A percentile compares a stretch with the other conserved stretches of the same genome.
Conservation (phyloP, 2,329 filamentous ascomycete species). For the Exserohilum turcica region DNA sequence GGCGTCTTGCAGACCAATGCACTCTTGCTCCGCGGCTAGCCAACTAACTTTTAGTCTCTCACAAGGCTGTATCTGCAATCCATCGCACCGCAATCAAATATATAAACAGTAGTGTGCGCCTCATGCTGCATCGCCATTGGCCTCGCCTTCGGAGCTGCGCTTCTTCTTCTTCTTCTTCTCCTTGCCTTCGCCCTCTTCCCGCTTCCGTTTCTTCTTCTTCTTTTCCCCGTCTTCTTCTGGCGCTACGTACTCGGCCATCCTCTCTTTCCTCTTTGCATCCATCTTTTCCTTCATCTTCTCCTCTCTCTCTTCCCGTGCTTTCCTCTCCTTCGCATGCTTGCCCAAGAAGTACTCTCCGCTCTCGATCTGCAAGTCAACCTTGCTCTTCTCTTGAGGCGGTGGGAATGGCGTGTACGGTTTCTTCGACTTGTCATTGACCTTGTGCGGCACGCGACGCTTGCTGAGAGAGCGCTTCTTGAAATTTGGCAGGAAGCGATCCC, state of each 20-base stretch:
- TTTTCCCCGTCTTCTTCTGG: constrained; percentile 73
- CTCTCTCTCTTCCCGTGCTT: constrained; percentile 75
- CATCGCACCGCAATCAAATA: not conserved
- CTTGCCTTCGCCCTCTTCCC: constrained; percentile 58
- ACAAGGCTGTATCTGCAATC: not conserved
- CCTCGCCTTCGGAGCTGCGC: constrained; percentile 32
- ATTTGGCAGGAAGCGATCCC: constrained; percentile 94
- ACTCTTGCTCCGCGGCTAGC: not conserved
- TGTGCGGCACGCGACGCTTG: constrained; percentile 80
- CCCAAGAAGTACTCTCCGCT: constrained; percentile 94
- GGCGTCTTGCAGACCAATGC: constrained; percentile 1
- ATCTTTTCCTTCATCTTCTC: constrained; percentile 87
- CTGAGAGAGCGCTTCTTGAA: constrained; percentile 93
- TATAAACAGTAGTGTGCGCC: not conserved
- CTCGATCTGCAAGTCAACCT: constrained; percentile 97
- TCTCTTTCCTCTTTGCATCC: constrained; percentile 83
- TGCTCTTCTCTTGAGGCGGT: constrained; percentile 96
- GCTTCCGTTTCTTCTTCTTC: constrained; percentile 53
- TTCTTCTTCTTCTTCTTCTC: constrained; percentile 53
- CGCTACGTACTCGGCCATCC: constrained; percentile 83
- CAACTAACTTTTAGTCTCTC: not conserved
- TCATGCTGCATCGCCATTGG: constrained; percentile 34
- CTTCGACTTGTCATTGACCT: constrained; percentile 90
- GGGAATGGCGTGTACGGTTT: constrained; percentile 98
- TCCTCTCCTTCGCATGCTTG: constrained; percentile 89